phyloP scores from a whole-genome alignment of 768 basidiomycete genomes.

The Pleurotus cornucopiae region DNA sequence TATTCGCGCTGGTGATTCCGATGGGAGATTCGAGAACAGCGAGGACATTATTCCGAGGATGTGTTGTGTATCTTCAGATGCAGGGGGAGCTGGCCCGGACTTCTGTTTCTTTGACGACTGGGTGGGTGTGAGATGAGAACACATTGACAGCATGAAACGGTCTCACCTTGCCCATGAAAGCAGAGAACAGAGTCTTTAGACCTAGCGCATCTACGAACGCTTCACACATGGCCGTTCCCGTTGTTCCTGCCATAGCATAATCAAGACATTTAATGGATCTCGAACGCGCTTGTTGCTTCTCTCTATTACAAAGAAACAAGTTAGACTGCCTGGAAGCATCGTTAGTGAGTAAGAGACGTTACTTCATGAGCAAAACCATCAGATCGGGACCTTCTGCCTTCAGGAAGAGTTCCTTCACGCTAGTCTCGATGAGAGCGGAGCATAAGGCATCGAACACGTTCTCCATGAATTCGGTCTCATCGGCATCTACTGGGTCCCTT shows the following conservation, averaged over 20 bases:
- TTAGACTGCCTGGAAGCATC: background rate
- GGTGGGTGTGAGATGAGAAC: background rate
- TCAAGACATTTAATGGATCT: constrained; percentile 89
- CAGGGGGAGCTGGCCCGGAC: constrained; percentile 36
- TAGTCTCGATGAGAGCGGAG: constrained; percentile 74
- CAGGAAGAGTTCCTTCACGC: constrained; percentile 80
- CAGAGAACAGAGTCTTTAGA: constrained; percentile 84
- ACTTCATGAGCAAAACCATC: constrained; percentile 99
- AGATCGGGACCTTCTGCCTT: constrained; percentile 91
- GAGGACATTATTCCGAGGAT: constrained; percentile 86
- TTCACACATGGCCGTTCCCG: constrained; percentile 69
- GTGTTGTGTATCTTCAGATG: constrained; percentile 82
- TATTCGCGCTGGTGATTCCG: constrained; percentile 75
- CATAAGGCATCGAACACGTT: constrained; percentile 91
- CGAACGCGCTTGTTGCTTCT: constrained; percentile 76
- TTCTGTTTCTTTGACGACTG: constrained; percentile 67
- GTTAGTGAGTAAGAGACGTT: constrained; percentile 19
- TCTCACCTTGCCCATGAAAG: constrained; percentile 89
- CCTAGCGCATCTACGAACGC: constrained; percentile 86
- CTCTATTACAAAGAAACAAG: constrained; percentile 37
- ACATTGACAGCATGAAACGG: constrained; percentile 12
- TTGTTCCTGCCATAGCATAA: constrained; percentile 79
- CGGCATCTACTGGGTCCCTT: constrained; percentile 78
- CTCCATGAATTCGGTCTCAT: constrained; percentile 98
- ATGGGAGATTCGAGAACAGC: constrained; percentile 80